Evolutionary conservation across 179 eudicot genomes (phyloP).

Genomic region (Beta corolliflora): DNA sequence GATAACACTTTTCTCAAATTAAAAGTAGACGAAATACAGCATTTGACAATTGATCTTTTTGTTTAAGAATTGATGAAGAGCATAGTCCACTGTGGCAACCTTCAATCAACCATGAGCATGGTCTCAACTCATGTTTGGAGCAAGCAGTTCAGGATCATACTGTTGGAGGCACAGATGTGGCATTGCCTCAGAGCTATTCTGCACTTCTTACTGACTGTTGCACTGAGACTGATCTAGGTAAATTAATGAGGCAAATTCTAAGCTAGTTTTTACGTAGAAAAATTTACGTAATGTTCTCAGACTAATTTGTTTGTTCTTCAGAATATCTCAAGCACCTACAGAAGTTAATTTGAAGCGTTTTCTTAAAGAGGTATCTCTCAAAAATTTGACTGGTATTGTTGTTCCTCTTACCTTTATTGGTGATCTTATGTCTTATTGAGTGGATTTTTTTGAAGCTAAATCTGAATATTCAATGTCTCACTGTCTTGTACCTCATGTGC

Average conservation of each 20-base stretch:
- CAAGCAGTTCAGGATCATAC: constrained; percentile 22
- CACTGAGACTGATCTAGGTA: constrained; percentile 26
- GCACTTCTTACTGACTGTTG: constrained; percentile 21
- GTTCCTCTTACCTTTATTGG: not conserved
- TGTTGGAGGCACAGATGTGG: constrained; percentile 7
- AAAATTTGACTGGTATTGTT: not conserved
- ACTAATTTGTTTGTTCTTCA: constrained; percentile 4
- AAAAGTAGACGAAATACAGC: not conserved
- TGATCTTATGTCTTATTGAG: not conserved
- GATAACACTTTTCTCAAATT: not conserved
- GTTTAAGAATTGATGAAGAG: constrained; percentile 19
- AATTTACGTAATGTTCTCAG: not conserved
- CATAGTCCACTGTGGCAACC: not conserved
- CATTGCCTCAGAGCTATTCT: constrained; percentile 27
- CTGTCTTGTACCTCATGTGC: not conserved
- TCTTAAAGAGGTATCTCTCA: constrained; percentile 22
- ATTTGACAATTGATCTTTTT: constrained; percentile 4
- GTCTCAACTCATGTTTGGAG: constrained; percentile 13
- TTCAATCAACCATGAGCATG: constrained; percentile 17
- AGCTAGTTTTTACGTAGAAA: not conserved
- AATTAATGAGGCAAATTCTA: not conserved
- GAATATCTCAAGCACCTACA: constrained; percentile 14
- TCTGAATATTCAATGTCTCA: not conserved
- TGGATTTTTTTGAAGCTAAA: not conserved
- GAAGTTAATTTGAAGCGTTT: constrained; percentile 19